Percentiles rank a stretch among this genome's conserved stretches.
phyloP scores from a whole-genome alignment of 1,284 basidiomycete species.

The Papiliotrema nemorosa region DNA sequence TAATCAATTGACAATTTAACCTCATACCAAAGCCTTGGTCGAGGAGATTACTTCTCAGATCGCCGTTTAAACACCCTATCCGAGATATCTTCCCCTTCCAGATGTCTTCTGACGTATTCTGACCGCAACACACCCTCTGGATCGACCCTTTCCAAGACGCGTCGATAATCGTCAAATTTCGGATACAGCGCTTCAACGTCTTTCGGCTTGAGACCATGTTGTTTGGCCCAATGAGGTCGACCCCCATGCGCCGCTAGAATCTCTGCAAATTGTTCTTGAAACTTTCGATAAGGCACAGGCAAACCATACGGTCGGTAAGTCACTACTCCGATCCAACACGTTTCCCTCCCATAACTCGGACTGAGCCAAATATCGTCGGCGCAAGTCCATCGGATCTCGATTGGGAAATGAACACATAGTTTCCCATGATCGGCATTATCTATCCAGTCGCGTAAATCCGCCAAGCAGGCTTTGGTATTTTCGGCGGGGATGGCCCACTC shows the following conservation, averaged over 20 bases:
- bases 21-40: background rate
- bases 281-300: slow-evolving; percentile 76
- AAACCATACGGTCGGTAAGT: slow-evolving; percentile 91
- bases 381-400: slow-evolving; percentile 88
- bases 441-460: slow-evolving; percentile 72
- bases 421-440: slow-evolving; percentile 61
- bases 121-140: slow-evolving; percentile 69
- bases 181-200: slow-evolving; percentile 72
- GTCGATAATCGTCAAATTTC: slow-evolving; percentile 73
- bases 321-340: slow-evolving; percentile 93
- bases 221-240: slow-evolving; percentile 96
- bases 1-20: too few species aligned
- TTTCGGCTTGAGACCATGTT: slow-evolving; percentile 70
- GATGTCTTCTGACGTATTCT: slow-evolving; percentile 55
- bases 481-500: slow-evolving; percentile 76
- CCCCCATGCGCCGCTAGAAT: slow-evolving; percentile 72
- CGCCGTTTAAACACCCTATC: slow-evolving; percentile 40
- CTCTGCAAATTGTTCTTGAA: slow-evolving; percentile 76
- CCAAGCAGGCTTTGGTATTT: slow-evolving; percentile 61
- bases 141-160: slow-evolving; percentile 69
- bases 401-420: slow-evolving; percentile 81
- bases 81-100: slow-evolving; percentile 49
- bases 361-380: slow-evolving; percentile 92
- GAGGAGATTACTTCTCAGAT: background rate
- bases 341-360: slow-evolving; percentile 73